Base-by-base conservation (phyloP, 2,329 filamentous ascomycete species). In the Ophiocordyceps camponoti-leonardi region DNA sequence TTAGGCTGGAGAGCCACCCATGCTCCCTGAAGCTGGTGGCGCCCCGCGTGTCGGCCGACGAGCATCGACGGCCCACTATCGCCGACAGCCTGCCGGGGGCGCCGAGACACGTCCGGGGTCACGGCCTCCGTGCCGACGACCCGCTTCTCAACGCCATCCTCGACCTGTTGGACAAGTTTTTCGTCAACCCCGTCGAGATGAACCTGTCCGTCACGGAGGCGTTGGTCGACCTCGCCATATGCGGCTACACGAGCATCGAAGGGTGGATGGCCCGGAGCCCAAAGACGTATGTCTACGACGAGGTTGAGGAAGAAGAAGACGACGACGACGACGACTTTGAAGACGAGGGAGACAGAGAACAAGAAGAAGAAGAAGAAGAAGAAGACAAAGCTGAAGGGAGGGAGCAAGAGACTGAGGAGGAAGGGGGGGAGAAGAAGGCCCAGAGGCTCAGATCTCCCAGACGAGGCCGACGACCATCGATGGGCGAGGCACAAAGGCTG, bases 181-280 rank as follows among this genome's bases (percentile, higher is more conserved):
- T 95, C 53, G 73, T 85, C 6, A 98, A 98, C 54, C 81, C 86
- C 3, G 79, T 96, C 3, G 86, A 95, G 53, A 88, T 84, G 3
- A 98, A 98, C 53, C 67, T 98, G 4, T 83, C 83, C 0, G 69
- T 95, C 2, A 96, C 90, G 0, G 85, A 93, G 54, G 75, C 83
- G 1, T 69, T 96, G 41, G 75, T 93, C 26, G 83, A 86, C 51
- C 69, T 98, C 39, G 84, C 84, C 12, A 79, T 84, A 1, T 96
- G 92, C 53, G 83, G 86, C 6, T 83, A 85, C 50, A 81, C 94
- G 56, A 78, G 80, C 19, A 71, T 95, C 13, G 86, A 95, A 56
- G 83, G 84, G n/a, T 98, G 92, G 90, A 67, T 96, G 28, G 68
- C 90, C 6, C 79, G 86, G 16, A 77, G 81, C 45, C 83, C 84